These are phyloP conservation scores for Fomes fomentarius DNA, from an alignment of 1,284 basidiomycete species.

Conservation along the genomic window DNA sequence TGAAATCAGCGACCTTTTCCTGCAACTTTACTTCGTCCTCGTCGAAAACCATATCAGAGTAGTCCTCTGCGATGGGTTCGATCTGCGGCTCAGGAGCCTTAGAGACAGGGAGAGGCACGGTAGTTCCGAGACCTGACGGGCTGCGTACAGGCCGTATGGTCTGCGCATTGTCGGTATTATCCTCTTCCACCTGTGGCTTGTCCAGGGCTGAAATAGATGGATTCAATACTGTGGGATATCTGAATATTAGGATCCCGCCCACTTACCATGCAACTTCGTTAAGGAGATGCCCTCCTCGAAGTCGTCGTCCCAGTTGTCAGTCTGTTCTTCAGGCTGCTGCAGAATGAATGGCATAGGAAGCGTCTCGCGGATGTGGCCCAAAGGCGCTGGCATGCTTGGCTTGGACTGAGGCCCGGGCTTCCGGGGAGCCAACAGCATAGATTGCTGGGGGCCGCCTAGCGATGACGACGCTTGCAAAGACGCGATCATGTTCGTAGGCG, in stretches of 20 bases:
- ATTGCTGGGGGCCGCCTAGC: conserved; percentile 23
- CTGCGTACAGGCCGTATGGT: conserved; percentile 78
- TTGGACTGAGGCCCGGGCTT: conserved; percentile 30
- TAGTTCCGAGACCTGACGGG: conserved; percentile 51
- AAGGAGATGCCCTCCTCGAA: conserved; percentile 93
- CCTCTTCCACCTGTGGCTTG: conserved; percentile 60
- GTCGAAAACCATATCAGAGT: conserved; percentile 81
- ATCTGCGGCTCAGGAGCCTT: conserved; percentile 62
- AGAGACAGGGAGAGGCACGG: conserved; percentile 50
- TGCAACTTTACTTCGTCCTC: conserved; percentile 75
- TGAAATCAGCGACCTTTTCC: conserved; percentile 81
- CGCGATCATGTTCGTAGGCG: conserved; percentile 35
- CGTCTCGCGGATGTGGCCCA: conserved; percentile 34
- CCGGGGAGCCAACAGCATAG: conserved; percentile 18
- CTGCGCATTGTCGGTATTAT: conserved; percentile 70
- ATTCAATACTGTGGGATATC: too few species aligned
- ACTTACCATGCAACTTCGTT: conserved; percentile 76
- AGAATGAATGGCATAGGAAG: conserved; percentile 45
- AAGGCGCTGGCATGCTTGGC: conserved; percentile 17
- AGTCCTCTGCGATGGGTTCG: conserved; percentile 81
- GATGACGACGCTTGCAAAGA: conserved; percentile 29
- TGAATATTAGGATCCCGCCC: too few species aligned
- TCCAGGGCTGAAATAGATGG: conserved; percentile 63
- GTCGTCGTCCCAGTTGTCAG: conserved; percentile 97
- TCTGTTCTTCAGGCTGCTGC: conserved; percentile 79